These are phyloP conservation scores for Akanthomyces lecanii DNA, from an alignment of 2,329 filamentous ascomycete genomes.

Conservation along the genomic window DNA sequence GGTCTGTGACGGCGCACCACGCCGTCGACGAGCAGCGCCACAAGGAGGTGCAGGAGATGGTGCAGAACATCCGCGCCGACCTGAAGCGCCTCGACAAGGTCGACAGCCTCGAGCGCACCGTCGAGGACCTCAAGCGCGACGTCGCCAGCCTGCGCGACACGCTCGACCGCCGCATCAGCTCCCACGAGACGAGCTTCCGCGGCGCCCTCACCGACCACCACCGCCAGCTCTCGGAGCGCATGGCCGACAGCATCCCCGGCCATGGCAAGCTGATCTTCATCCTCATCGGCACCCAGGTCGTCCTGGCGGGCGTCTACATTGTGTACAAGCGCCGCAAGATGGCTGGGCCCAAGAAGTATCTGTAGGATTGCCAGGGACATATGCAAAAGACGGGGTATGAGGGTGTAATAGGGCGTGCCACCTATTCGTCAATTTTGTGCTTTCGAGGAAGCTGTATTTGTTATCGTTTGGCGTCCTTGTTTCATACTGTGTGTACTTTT, in stretches of 20 bases:
- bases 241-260: constrained; percentile 45
- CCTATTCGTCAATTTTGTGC: background rate
- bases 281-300: constrained; percentile 68
- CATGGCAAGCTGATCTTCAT: constrained; percentile 59
- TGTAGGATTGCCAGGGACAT: constrained; percentile 43
- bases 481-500: background rate
- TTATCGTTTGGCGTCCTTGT: constrained; percentile 1
- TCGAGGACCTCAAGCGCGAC: constrained; percentile 45
- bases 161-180: constrained; percentile 45
- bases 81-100: constrained; percentile 42
- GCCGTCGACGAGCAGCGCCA: constrained; percentile 53
- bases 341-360: constrained; percentile 84
- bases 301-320: constrained; percentile 65
- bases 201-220: constrained; percentile 49
- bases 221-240: constrained; percentile 43
- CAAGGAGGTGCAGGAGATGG: constrained; percentile 46
- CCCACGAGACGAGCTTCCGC: constrained; percentile 50
- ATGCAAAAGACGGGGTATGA: background rate
- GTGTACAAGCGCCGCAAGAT: constrained; percentile 75
- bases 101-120: constrained; percentile 41
- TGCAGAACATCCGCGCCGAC: constrained; percentile 44
- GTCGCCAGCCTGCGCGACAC: constrained; percentile 55
- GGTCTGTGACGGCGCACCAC: constrained; percentile 48
- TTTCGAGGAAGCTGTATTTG: background rate
- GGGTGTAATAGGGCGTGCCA: background rate